These are phyloP conservation scores for Hydrangea macrophylla DNA, from an alignment of 148 eudicot species.

Conservation along the genomic window DNA sequence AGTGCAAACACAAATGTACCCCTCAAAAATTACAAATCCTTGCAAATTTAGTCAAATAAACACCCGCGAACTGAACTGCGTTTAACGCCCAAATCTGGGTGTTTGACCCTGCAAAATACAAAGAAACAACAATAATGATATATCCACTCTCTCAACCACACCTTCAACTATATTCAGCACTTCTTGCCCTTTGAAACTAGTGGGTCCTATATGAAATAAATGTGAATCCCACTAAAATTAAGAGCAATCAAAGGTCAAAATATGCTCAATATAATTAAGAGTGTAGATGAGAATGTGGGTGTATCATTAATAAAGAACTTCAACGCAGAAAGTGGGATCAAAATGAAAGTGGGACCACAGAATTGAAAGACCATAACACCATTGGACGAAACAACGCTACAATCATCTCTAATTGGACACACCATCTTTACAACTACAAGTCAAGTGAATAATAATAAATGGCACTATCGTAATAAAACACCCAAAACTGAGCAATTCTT, in stretches of 20 bases:
- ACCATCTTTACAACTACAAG: not conserved
- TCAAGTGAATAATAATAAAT: conserved; percentile 3
- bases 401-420: conserved; percentile 8
- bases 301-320: not conserved
- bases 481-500: not conserved
- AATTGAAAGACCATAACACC: not conserved
- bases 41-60: too few species aligned
- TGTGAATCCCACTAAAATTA: too few species aligned
- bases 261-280: not conserved
- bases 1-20: too few species aligned
- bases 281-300: not conserved
- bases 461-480: conserved; percentile 30
- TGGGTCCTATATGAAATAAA: too few species aligned
- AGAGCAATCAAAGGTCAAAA: not conserved
- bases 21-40: too few species aligned
- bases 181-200: too few species aligned
- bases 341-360: not conserved
- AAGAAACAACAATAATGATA: too few species aligned
- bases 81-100: too few species aligned
- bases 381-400: conserved; percentile 10
- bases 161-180: too few species aligned
- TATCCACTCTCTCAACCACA: too few species aligned
- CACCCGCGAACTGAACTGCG: too few species aligned
- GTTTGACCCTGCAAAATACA: too few species aligned
- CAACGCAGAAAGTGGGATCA: not conserved